Conservation (phyloP, 331 rosid genomes). For the Acacia concinna region DNA sequence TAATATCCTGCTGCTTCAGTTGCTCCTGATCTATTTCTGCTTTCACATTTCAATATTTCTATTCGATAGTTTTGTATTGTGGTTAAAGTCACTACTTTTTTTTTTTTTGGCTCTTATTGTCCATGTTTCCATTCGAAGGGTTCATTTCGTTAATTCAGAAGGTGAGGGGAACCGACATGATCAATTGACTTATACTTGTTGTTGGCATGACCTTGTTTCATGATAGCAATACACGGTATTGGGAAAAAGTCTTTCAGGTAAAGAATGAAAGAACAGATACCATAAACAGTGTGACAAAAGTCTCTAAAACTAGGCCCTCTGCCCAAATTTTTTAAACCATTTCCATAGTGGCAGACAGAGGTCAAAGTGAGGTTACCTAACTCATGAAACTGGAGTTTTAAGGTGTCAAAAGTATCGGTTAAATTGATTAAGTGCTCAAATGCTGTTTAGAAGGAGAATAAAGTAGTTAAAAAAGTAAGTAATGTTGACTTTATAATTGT, state of each 20-base stretch:
- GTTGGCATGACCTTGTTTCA: background rate
- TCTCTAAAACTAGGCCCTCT: background rate
- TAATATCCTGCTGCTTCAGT: slow-evolving; percentile 1
- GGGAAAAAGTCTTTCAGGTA: background rate
- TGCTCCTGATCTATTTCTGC: background rate
- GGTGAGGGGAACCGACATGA: background rate
- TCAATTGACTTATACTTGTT: too few species aligned
- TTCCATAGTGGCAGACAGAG: slow-evolving; percentile 10
- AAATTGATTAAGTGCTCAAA: background rate
- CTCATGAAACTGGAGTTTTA: background rate
- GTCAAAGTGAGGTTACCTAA: slow-evolving; percentile 6
- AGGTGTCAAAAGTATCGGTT: slow-evolving; percentile 7
- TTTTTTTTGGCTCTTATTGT: background rate
- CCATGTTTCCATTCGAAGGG: background rate
- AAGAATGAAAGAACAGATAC: background rate
- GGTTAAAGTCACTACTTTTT: slow-evolving; percentile 11
- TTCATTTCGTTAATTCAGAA: background rate
- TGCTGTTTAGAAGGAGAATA: background rate
- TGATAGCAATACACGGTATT: background rate
- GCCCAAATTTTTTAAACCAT: background rate
- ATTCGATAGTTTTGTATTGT: slow-evolving; percentile 7
- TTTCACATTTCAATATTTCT: background rate
- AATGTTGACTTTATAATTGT: background rate
- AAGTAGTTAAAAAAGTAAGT: background rate
- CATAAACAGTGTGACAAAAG: background rate